A percentile compares a stretch with the other conserved stretches of the same genome.
These are phyloP conservation scores for Arthrobotrys sinensis DNA, from an alignment of 2,329 filamentous ascomycete genomes.

Conservation along the genomic window DNA sequence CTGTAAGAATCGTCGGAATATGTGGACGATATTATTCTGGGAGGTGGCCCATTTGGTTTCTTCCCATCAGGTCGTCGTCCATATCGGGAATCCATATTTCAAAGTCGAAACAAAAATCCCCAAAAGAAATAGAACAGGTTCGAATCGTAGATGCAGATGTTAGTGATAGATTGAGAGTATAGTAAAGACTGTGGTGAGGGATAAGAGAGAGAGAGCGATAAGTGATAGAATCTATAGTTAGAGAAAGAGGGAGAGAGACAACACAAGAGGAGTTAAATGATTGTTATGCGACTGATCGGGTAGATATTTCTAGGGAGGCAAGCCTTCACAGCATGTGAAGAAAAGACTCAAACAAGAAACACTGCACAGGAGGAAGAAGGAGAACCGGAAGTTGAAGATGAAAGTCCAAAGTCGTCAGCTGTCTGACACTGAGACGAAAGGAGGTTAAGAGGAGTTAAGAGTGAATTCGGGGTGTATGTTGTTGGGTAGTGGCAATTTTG, in stretches of 20 bases:
- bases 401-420: conserved; percentile 6
- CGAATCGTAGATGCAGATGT: not conserved
- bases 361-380: not conserved
- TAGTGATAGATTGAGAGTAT: not conserved
- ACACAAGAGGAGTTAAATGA: not conserved
- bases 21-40: conserved; percentile 41
- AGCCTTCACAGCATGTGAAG: conserved; percentile 3
- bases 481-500: conserved; percentile 2
- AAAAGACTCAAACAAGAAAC: not conserved
- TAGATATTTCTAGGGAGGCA: not conserved
- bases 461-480: not conserved
- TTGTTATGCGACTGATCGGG: not conserved
- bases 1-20: conserved; percentile 58
- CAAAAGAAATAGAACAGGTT: not conserved
- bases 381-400: not conserved
- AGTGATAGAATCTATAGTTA: not conserved
- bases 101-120: not conserved
- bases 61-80: conserved; percentile 5
- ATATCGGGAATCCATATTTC: conserved; percentile 51
- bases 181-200: not conserved
- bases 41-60: conserved; percentile 31
- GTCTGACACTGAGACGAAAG: conserved; percentile 19
- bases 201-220: not conserved
- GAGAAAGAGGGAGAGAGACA: conserved; percentile 7
- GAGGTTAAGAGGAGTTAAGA: conserved; percentile 17